Percentiles rank a stretch among this genome's conserved stretches.
Evolutionary conservation across 1,139 yeast genomes (phyloP).

Genomic region (Nakaseomyces glabratus): DNA sequence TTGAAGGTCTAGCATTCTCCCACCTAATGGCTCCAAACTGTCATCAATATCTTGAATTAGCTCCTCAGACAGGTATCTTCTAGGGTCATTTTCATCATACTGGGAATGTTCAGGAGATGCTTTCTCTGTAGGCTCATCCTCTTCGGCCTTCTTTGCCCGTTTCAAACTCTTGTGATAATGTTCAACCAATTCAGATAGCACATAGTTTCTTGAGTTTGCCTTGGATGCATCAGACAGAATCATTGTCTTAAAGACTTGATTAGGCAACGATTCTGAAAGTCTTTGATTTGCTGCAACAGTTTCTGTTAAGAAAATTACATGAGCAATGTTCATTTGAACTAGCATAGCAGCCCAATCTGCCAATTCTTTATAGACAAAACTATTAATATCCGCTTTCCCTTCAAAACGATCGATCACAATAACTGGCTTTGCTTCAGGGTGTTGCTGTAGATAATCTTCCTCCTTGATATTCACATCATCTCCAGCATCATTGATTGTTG

Average conservation of each 20-base stretch:
- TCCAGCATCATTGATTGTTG: slow-evolving; percentile 27
- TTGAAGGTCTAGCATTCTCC: slow-evolving; percentile 89
- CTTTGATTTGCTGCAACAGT: slow-evolving; percentile 71
- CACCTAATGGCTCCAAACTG: slow-evolving; percentile 73
- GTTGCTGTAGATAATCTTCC: slow-evolving; percentile 74
- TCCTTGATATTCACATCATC: slow-evolving; percentile 42
- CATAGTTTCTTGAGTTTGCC: slow-evolving; percentile 62
- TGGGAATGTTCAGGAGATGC: slow-evolving; percentile 14
- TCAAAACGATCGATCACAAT: slow-evolving; percentile 70
- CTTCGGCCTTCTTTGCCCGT: slow-evolving; percentile 14
- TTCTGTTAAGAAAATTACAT: slow-evolving; percentile 77
- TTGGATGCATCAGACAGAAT: slow-evolving; percentile 75
- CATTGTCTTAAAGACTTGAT: slow-evolving; percentile 71
- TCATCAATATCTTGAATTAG: slow-evolving; percentile 37
- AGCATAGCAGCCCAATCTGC: slow-evolving; percentile 86
- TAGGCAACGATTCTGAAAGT: slow-evolving; percentile 66
- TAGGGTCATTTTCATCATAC: slow-evolving; percentile 8
- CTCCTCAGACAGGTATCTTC: slow-evolving; percentile 12
- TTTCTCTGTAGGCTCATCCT: slow-evolving; percentile 14
- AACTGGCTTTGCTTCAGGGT: slow-evolving; percentile 82
- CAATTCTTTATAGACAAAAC: slow-evolving; percentile 62
- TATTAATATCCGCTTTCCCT: slow-evolving; percentile 51
- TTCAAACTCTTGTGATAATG: slow-evolving; percentile 16
- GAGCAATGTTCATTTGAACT: slow-evolving; percentile 73
- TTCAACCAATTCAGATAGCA: slow-evolving; percentile 47